Conservation (phyloP, 1,139 yeast genomes). For the Pichia kudriavzevii region DNA sequence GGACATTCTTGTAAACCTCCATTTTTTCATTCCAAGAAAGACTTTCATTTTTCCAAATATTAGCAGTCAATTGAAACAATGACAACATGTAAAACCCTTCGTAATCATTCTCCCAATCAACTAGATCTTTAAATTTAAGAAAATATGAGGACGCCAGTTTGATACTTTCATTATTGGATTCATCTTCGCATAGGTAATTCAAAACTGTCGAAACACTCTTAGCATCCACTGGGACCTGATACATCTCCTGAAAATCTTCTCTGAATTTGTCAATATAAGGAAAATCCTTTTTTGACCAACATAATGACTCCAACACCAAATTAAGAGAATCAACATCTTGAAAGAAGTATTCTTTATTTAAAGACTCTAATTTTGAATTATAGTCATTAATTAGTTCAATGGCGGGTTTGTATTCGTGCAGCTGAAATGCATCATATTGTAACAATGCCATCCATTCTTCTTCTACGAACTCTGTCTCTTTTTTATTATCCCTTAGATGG, state of each 20-base stretch:
- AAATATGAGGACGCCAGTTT: slow-evolving; percentile 30
- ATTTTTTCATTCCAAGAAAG: slow-evolving; percentile 26
- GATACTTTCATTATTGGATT: slow-evolving; percentile 16
- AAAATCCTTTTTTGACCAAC: slow-evolving; percentile 23
- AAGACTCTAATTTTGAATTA: slow-evolving; percentile 14
- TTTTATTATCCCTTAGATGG: slow-evolving; percentile 9
- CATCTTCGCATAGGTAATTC: slow-evolving; percentile 17
- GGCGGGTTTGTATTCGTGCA: slow-evolving; percentile 8
- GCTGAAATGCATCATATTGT: slow-evolving; percentile 18
- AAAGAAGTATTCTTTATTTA: slow-evolving; percentile 16
- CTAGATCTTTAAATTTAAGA: slow-evolving; percentile 32
- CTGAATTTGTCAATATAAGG: slow-evolving; percentile 20
- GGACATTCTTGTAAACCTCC: slow-evolving; percentile 30
- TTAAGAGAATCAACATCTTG: slow-evolving; percentile 22
- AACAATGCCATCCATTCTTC: slow-evolving; percentile 24
- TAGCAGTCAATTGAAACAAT: slow-evolving; percentile 29
- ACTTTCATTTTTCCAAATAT: slow-evolving; percentile 24
- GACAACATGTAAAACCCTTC: slow-evolving; percentile 27
- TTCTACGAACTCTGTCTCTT: slow-evolving; percentile 14
- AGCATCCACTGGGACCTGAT: slow-evolving; percentile 21
- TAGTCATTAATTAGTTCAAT: slow-evolving; percentile 14
- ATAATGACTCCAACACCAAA: slow-evolving; percentile 19
- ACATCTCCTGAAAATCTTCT: slow-evolving; percentile 18
- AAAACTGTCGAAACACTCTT: slow-evolving; percentile 26
- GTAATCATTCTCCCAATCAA: slow-evolving; percentile 37